Base-by-base conservation (phyloP, 2,329 filamentous ascomycete genomes). In the Scytalidium sp. region DNA sequence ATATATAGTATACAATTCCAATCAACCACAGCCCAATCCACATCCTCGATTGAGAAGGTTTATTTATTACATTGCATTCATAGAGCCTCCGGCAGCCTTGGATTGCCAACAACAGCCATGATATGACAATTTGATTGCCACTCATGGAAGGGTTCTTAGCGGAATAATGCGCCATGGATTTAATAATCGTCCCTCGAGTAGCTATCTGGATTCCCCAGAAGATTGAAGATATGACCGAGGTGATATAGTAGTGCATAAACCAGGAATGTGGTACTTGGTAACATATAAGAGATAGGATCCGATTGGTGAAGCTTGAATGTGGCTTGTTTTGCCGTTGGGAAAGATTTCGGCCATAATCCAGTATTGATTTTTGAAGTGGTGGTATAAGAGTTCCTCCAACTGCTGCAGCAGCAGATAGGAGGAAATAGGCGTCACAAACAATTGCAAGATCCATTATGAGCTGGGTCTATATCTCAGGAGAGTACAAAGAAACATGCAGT, bases 231-330 rank as follows among this genome's bases (percentile, higher is more conserved):
- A 73, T 64, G 3, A 91, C 70, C 3, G 89, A 93, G 29, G 84
- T 66, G 47, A 88, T 64, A 67, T 99, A 97, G 71, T 96, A 97
- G 60, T 94, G 88, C 41, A 78, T 79, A 68, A 97, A 97, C 84
- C 89, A 97, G 54, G 80, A 80, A 70, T 97, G 94, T 19, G 93
- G 91, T 29, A 97, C 86, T 73, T 63, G 55, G 36, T 62, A 47
- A 10, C 54, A 59, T 19, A 52, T 55, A 44, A 63, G 19, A n/a
- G 45, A 52, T 36, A 57, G 44, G 17, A 63, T 39, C 3, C 58
- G 10, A 13, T 15, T 49, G 9, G 17, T 39, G 21, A 50, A 21
- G 7, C 41, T 47, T 39, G 32, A 36, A 6, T 36, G 19, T 21
- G 29, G 5, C 5, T 41, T 15, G 20, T 40, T 19, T 45, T 19